Evolutionary conservation across 768 basidiomycete species (phyloP).

Genomic region (Termitomyces sp.): DNA sequence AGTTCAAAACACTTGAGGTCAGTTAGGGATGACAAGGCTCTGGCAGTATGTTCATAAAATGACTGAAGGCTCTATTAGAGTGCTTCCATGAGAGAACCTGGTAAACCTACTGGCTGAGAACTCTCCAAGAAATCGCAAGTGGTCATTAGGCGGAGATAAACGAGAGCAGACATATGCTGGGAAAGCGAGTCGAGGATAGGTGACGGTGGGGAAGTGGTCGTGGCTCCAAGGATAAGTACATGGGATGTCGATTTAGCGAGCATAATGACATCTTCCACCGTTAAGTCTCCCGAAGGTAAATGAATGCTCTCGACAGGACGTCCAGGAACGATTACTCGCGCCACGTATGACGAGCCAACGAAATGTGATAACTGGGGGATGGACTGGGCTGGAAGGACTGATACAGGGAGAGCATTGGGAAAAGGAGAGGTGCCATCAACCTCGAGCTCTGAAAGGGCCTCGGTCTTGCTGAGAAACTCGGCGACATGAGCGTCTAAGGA

Average conservation of each 20-base stretch:
- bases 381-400: constrained; percentile 30
- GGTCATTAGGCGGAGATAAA: constrained; percentile 63
- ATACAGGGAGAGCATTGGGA: constrained; percentile 21
- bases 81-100: constrained; percentile 7
- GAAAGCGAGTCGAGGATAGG: constrained; percentile 53
- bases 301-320: constrained; percentile 62
- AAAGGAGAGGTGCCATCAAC: constrained; percentile 32
- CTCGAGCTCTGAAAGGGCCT: constrained; percentile 53
- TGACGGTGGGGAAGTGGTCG: constrained; percentile 52
- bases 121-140: constrained; percentile 44
- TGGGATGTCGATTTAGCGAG: constrained; percentile 45
- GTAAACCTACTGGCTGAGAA: constrained; percentile 44
- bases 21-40: constrained; percentile 51
- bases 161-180: constrained; percentile 51
- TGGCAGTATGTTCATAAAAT: constrained; percentile 58
- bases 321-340: constrained; percentile 53
- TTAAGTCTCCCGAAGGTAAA: constrained; percentile 54
- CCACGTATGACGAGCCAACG: constrained; percentile 53
- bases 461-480: constrained; percentile 51
- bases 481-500: constrained; percentile 53
- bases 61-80: constrained; percentile 31
- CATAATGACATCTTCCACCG: constrained; percentile 46
- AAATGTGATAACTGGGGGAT: constrained; percentile 50
- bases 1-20: constrained; percentile 65
- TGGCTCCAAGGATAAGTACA: constrained; percentile 52